Base-by-base conservation (phyloP, 2,329 filamentous ascomycete genomes). In the Mycosphaerella arachidis region DNA sequence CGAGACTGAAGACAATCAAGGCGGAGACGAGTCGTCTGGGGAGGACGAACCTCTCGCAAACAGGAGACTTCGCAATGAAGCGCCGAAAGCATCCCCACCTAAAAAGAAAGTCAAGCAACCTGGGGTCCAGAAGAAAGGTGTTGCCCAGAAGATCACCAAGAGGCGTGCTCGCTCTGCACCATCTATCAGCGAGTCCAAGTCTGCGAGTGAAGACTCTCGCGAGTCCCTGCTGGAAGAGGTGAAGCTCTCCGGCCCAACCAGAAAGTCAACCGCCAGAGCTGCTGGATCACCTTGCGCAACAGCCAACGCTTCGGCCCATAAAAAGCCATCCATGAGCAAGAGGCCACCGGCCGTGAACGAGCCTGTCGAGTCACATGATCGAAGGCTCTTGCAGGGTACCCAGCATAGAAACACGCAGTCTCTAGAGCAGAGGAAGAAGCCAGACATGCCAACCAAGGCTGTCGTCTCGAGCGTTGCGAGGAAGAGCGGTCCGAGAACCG, bases 121-220 rank as follows among this genome's bases (percentile, higher is more conserved):
- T 13, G 54, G 50, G 24, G 45, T 60, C 10, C 60, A 54, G 18
- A 64, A 66, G 8, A 68, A 66, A 55, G 64, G 67, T 10, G 55
- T 68, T 16, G 68, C 63, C n/a, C 60, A 62, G 54, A 65, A 63
- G 33, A 51, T 68, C 6, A 60, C 33, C 20, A 58, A 46, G 48
- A 53, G 9, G 20, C 53, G 29, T 16, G 48, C 50, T 4, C 43
- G 31, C 2, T 24, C 33, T 9, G 48, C 48, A 16, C 46, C 48
- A 3, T 64, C 63, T 3, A 58, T 56, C 33, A 56, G 60, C 2
- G 55, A 61, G 10, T 48, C 24, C 20, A 48, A 58, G 1, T 46
- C 43, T 9, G 29, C 50, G 27, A 59, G 60, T 30, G 50, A 53
- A 1, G 58, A 60, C 13, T 55, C 53, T 20, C 50, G 37, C 20